A percentile compares a stretch with the other conserved stretches of the same genome.
Conservation (phyloP, 768 basidiomycete species). For the Kwoniella europaea region DNA sequence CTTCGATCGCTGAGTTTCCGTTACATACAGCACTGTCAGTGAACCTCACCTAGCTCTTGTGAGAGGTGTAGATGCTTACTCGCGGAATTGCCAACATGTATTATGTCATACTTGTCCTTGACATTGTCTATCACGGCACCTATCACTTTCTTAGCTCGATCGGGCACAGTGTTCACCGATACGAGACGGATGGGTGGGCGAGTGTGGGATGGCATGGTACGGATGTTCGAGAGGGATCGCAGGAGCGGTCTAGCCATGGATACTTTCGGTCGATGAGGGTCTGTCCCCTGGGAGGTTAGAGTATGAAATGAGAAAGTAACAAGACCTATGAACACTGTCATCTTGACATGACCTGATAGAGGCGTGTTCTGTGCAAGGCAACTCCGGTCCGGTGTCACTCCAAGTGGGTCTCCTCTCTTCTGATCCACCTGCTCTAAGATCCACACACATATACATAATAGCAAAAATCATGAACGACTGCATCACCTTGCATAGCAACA, state of each 20-base stretch:
- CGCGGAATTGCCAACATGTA: slow-evolving; percentile 49
- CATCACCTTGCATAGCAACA: too few relatives aligned
- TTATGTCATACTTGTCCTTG: slow-evolving; percentile 48
- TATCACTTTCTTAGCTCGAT: slow-evolving; percentile 52
- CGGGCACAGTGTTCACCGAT: slow-evolving; percentile 55
- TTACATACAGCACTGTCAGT: not conserved
- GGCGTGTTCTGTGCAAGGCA: too few relatives aligned
- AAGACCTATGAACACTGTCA: too few relatives aligned
- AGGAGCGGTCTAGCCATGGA: not conserved
- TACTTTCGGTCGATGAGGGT: not conserved
- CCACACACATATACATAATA: too few relatives aligned
- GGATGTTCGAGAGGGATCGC: not conserved
- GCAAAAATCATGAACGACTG: too few relatives aligned
- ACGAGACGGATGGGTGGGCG: slow-evolving; percentile 44
- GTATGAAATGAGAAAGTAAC: too few relatives aligned
- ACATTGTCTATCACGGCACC: slow-evolving; percentile 49
- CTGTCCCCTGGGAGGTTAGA: not conserved
- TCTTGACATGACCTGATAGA: too few relatives aligned
- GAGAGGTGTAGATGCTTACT: slow-evolving; percentile 24
- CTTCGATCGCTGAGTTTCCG: slow-evolving; percentile 48
- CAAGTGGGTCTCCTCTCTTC: too few relatives aligned
- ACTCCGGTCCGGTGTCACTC: too few relatives aligned
- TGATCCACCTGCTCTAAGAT: too few relatives aligned
- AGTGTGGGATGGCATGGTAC: slow-evolving; percentile 15
- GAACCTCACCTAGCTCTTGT: not conserved